phyloP scores from a whole-genome alignment of 306 rosid species.

The Hippophae rhamnoides region DNA sequence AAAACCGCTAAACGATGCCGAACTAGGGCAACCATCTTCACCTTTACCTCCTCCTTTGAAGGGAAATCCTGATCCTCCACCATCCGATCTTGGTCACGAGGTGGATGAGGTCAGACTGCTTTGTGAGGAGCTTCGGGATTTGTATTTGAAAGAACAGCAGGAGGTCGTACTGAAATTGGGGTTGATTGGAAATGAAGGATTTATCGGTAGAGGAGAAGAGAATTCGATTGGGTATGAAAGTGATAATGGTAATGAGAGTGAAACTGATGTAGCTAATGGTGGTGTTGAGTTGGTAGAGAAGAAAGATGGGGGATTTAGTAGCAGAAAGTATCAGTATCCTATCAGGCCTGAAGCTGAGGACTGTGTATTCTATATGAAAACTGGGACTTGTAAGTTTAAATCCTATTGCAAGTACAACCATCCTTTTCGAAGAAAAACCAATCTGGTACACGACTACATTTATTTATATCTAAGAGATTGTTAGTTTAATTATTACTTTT shows the following conservation, averaged over 20 bases:
- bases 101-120: conserved; percentile 1
- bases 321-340: conserved; percentile 38
- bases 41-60: conserved; percentile 15
- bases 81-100: conserved; percentile 28
- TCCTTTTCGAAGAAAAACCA: conserved; percentile 48
- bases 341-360: conserved; percentile 92
- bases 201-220: conserved; percentile 5
- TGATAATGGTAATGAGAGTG: conserved; percentile 29
- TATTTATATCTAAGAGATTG: not conserved
- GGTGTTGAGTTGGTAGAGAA: conserved; percentile 13
- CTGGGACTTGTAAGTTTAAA: conserved; percentile 84
- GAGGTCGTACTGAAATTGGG: conserved; percentile 25
- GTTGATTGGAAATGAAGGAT: conserved; percentile 26
- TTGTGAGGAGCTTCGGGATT: conserved; percentile 11
- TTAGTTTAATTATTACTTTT: not conserved
- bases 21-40: conserved; percentile 9
- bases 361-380: conserved; percentile 73
- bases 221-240: conserved; percentile 28
- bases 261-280: conserved; percentile 11
- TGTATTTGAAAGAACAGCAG: conserved; percentile 24
- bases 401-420: conserved; percentile 85
- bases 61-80: conserved; percentile 34
- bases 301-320: conserved; percentile 13
- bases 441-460: conserved; percentile 30
- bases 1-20: not conserved